A percentile compares a stretch with the other conserved stretches of the same genome.
phyloP scores from a whole-genome alignment of 75 land plant species.

The Larix kaempferi region DNA sequence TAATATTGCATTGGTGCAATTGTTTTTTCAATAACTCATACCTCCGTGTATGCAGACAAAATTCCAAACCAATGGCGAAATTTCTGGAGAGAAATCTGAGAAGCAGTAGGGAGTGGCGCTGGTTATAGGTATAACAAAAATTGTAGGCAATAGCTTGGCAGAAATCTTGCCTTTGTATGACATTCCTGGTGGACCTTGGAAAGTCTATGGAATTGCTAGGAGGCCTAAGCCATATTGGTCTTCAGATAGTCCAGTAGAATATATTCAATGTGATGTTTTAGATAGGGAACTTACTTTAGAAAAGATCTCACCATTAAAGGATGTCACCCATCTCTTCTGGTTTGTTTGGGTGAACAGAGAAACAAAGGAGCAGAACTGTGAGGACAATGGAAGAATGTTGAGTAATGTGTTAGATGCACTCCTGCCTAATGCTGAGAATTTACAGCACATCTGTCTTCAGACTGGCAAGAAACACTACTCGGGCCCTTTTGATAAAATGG shows the following conservation, averaged over 20 bases:
- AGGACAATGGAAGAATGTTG: constrained; percentile 50
- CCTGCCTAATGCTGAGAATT: constrained; percentile 45
- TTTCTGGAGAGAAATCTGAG: background rate
- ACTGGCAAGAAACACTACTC: constrained; percentile 75
- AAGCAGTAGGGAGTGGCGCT: constrained; percentile 26
- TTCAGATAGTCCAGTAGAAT: constrained; percentile 25
- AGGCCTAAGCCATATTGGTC: constrained; percentile 34
- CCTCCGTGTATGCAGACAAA: background rate
- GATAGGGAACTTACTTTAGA: constrained; percentile 31
- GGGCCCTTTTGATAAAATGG: constrained; percentile 47
- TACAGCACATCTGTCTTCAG: constrained; percentile 70
- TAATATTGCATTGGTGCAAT: background rate
- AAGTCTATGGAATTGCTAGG: constrained; percentile 66
- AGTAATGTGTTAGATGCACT: constrained; percentile 56
- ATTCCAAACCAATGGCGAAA: background rate
- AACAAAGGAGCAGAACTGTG: constrained; percentile 39
- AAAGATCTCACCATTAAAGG: constrained; percentile 51
- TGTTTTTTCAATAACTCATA: background rate
- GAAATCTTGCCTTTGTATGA: constrained; percentile 59
- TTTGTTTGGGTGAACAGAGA: constrained; percentile 37
- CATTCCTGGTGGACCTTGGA: constrained; percentile 79
- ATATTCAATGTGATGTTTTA: constrained; percentile 54
- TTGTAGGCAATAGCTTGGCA: constrained; percentile 66
- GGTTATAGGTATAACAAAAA: constrained; percentile 58
- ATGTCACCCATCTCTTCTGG: constrained; percentile 78